These are phyloP conservation scores for Cinnamomum chago DNA, from an alignment of 164 flowering plant species.

Conservation along the genomic window DNA sequence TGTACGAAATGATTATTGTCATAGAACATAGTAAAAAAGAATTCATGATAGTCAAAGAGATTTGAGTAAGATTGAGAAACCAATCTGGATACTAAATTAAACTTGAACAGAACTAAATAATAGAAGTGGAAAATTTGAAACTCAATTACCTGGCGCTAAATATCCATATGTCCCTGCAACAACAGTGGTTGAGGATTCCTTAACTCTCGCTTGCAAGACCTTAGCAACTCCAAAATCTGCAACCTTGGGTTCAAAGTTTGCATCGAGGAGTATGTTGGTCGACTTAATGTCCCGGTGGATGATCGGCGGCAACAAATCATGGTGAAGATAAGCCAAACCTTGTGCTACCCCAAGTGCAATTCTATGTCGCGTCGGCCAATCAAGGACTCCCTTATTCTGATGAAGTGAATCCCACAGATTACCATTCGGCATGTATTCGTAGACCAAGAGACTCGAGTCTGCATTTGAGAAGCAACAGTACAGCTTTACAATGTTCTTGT, in stretches of 20 bases:
- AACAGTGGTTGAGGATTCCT: slow-evolving; percentile 70
- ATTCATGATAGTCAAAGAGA: neutral
- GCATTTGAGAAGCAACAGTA: slow-evolving; percentile 72
- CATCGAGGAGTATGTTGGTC: slow-evolving; percentile 78
- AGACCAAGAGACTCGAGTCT: slow-evolving; percentile 69
- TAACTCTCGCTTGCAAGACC: slow-evolving; percentile 76
- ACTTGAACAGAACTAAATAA: neutral
- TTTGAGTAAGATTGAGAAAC: neutral
- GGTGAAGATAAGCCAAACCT: slow-evolving; percentile 93
- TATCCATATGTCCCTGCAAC: slow-evolving; percentile 96
- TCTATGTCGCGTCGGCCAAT: slow-evolving; percentile 83
- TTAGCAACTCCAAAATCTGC: slow-evolving; percentile 98
- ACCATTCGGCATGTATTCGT: slow-evolving; percentile 96
- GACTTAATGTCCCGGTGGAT: slow-evolving; percentile 94
- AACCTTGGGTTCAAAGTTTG: slow-evolving; percentile 74
- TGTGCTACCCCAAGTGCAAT: slow-evolving; percentile 94
- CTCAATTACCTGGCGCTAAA: slow-evolving; percentile 80
- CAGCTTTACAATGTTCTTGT: slow-evolving; percentile 89
- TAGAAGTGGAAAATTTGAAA: neutral
- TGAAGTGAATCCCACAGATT: slow-evolving; percentile 93
- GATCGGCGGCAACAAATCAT: slow-evolving; percentile 71
- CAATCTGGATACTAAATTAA: neutral
- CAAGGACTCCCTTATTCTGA: slow-evolving; percentile 44
- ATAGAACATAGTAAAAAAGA: neutral
- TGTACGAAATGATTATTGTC: neutral